Base-by-base conservation (phyloP, 176 grass and related monocot genomes). In the Cymbopogon citratus region DNA sequence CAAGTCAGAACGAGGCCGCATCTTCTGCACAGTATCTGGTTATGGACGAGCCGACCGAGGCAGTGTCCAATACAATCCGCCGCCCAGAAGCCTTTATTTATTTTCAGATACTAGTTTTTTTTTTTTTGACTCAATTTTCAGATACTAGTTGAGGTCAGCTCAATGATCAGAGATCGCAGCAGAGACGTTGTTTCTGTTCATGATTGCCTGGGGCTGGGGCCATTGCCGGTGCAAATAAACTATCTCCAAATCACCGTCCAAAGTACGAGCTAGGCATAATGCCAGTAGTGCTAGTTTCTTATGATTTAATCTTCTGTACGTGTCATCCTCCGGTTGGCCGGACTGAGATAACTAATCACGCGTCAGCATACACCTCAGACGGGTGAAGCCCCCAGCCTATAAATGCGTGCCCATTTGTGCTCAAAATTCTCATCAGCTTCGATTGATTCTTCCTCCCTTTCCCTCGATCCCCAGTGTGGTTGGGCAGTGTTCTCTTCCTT, bases 211-310 rank as follows among this genome's bases (percentile, higher is more conserved):
- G 24, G 24, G 59, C 0, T 59, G 15, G 69, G 36, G 33, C 24
- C 73, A 40, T 65, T 65, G 13, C 59, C 41, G 44, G 6, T 26
- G 27, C 23, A 15, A 69, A 69, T 87, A 76, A 70, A 70, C 26
- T 49, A 76, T 21, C 4, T 40, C 18, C 26, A 73, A 27, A 83
- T 83, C 80, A 78, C 86, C 86, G 86, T 70, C 86, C 86, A 78
- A 78, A 70, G 64, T 45, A 38, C 40, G 5, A 70, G 19, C 76
- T 63, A 14, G 12, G 52, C 45, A 39, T 3, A 59, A 27, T 9
- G 27, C 12, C 12, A 27, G 4, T 14, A 25, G 46, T 60, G 3
- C 3, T 34, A 38, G 71, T 75, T 75, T n/a, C 81, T 27, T 83
- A 40, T 19, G 24, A 6, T 2, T 40, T 21, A 27, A 57, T 9